Evolutionary conservation across 169 alveolate genomes (phyloP).

Genomic region (Eimeria brunetti): DNA sequence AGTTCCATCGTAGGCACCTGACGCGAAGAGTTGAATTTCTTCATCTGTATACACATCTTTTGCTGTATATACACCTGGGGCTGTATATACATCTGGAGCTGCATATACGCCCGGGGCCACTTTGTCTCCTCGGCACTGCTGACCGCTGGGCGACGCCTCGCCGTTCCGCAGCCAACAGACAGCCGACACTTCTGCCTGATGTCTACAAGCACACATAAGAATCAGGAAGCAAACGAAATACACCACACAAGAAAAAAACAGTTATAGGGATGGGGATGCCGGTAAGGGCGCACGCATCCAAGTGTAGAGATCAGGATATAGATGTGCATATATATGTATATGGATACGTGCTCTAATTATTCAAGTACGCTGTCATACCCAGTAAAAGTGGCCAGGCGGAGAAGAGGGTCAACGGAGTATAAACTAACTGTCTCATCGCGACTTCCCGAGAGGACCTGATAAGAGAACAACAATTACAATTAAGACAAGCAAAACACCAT

Average conservation of each 20-base stretch:
- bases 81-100: constrained; percentile 1
- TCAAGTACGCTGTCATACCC: constrained; percentile 59
- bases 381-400: constrained; percentile 68
- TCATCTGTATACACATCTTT: constrained; percentile 28
- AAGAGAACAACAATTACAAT: neutral
- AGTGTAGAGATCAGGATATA: neutral
- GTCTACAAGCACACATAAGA: constrained; percentile 11
- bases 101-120: constrained; percentile 35
- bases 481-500: neutral
- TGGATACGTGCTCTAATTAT: neutral
- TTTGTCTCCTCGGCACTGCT: neutral
- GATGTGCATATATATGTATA: neutral
- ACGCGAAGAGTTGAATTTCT: constrained; percentile 49
- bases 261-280: neutral
- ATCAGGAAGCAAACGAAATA: neutral
- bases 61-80: constrained; percentile 25
- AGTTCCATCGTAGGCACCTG: constrained; percentile 78
- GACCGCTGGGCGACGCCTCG: constrained; percentile 35
- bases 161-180: constrained; percentile 78
- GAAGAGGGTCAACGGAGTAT: constrained; percentile 71
- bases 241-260: neutral
- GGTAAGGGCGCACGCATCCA: neutral
- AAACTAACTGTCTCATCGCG: constrained; percentile 77
- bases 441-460: constrained; percentile 70
- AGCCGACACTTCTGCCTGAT: constrained; percentile 79